A percentile compares a stretch with the other conserved stretches of the same genome.
Conservation (phyloP, 169 alveolate genomes). For the Besnoitia besnoiti region DNA sequence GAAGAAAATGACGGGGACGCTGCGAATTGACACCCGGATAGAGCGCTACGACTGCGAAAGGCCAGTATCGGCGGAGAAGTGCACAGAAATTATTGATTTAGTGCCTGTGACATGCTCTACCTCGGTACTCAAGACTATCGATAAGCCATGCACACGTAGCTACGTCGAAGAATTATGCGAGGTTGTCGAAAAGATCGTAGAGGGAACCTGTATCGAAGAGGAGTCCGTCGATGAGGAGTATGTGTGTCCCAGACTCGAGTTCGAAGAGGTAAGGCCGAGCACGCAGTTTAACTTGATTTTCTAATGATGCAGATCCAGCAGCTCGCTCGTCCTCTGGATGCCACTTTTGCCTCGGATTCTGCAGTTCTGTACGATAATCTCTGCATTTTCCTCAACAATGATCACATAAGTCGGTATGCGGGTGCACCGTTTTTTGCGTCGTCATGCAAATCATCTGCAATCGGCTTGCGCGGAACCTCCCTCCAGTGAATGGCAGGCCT, state of each 20-base stretch:
- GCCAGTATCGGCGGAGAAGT: slow-evolving; percentile 23
- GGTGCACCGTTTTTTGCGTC: no score
- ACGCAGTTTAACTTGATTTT: no score
- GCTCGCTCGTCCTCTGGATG: no score
- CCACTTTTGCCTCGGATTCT: no score
- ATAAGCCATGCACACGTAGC: not conserved
- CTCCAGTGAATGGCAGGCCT: no score
- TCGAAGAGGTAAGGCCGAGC: slow-evolving; percentile 22
- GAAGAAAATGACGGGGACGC: not conserved
- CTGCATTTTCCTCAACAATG: no score
- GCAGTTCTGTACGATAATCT: no score
- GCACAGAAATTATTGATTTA: not conserved
- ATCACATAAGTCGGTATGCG: no score
- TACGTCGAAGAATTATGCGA: not conserved
- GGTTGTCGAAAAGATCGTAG: not conserved
- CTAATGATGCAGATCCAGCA: no score
- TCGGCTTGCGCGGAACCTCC: no score
- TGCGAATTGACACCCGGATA: not conserved
- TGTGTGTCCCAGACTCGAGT: slow-evolving; percentile 9
- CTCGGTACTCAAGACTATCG: not conserved
- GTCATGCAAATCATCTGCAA: no score
- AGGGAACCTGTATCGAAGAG: slow-evolving; percentile 43
- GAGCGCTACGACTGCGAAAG: slow-evolving; percentile 25
- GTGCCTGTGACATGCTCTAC: not conserved
- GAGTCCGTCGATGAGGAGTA: slow-evolving; percentile 41